Base-by-base conservation (phyloP, 202 grass and related monocot species). In the Panicum virgatum region DNA sequence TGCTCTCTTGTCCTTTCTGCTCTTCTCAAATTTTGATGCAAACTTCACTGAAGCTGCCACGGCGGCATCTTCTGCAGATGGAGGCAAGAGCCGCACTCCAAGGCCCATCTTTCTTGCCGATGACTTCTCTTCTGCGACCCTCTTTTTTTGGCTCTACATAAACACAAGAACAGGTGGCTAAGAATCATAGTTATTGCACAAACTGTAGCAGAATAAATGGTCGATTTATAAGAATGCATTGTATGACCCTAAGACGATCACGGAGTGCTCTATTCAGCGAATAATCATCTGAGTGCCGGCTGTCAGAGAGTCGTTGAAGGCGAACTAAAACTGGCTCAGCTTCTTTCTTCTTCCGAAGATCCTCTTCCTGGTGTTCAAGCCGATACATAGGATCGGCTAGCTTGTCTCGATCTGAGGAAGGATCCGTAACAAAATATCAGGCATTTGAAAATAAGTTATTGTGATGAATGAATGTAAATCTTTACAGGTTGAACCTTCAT, bases 341-440 rank as follows among this genome's bases (percentile, higher is more conserved):
- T 86, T 93, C 96, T 93, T 96, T 98, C 89, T 98, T 98, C 85
- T 98, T 96, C 25, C 81, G 65, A 69, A 92, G 38, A 89, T 98
- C 92, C 87, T 93, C 92, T 88, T 90, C 91, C 65, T 91, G 92
- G 78, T 98, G 96, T 71, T 98, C 96, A 25, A 98, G 90, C 72
- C 88, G 80, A 77, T 98, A 96, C 88, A 96, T 96, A 44, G 96
- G 96, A 86, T 98, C 96, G 1, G 77, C 79, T 19, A 98, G 87
- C 85, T 96, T 98, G 65, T 94, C 96, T 86, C 87, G 88, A 83
- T 98, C 96, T 98, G 87, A 46, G 80, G 34, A 63, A 63, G 80
- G 6, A 38, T 70, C 62, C 73, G 42, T 11, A 63, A 68, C 68
- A 77, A 72, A 84, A 76, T 25, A 40, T 83, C 34, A 92, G 77